phyloP scores from a whole-genome alignment of 2,329 filamentous ascomycete species.

The Periglandula ipomoeae region DNA sequence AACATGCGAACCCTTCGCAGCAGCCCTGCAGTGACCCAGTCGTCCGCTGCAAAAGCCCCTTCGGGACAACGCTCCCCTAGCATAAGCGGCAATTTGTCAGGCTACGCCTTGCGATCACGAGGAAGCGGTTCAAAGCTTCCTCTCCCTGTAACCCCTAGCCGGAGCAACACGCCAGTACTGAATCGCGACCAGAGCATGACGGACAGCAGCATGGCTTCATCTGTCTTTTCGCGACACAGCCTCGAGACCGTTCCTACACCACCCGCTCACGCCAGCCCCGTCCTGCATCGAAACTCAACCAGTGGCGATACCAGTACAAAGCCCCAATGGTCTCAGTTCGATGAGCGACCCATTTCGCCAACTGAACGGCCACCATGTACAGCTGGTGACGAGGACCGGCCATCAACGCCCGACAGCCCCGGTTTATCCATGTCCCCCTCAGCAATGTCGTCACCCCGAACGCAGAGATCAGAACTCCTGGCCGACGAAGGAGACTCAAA shows the following conservation, averaged over 20 bases:
- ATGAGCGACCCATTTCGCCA: constrained; percentile 7
- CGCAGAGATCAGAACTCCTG: constrained; percentile 8
- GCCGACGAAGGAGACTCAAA: constrained; percentile 10
- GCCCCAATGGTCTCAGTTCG: constrained; percentile 17
- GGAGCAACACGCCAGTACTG: constrained; percentile 25
- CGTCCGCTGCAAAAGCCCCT: background rate
- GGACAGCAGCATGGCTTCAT: constrained; percentile 34
- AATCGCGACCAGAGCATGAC: constrained; percentile 28
- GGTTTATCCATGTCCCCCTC: constrained; percentile 19
- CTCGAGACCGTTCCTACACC: constrained; percentile 23
- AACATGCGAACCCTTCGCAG: background rate
- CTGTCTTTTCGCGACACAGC: constrained; percentile 29
- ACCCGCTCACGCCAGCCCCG: constrained; percentile 21
- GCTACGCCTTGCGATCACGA: constrained; percentile 23
- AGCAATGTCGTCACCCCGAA: constrained; percentile 22
- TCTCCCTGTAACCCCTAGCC: constrained; percentile 27
- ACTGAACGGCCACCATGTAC: background rate
- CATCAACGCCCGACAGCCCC: constrained; percentile 15
- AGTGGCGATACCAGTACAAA: constrained; percentile 10
- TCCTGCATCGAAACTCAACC: constrained; percentile 12
- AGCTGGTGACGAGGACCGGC: constrained; percentile 4
- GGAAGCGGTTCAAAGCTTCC: constrained; percentile 30
- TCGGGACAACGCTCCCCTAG: constrained; percentile 16
- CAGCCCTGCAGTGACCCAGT: background rate
- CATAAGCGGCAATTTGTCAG: constrained; percentile 14